Evolutionary conservation across 352 stramenopile genomes (phyloP).

Genomic region (Pythium coloratum): DNA sequence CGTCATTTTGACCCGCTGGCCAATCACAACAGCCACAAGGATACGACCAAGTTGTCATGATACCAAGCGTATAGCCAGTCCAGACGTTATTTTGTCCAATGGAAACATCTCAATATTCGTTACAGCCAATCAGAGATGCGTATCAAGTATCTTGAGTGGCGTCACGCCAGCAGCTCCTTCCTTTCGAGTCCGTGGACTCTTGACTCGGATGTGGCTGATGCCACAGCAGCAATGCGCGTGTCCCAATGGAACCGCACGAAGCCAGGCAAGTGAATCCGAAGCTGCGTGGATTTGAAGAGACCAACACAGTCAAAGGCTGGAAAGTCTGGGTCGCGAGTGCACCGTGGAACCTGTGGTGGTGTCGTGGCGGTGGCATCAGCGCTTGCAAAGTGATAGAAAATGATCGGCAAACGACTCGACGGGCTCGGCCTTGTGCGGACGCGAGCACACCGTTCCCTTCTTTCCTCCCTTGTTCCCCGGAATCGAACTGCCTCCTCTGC

Average conservation of each 20-base stretch:
- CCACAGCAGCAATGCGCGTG: not conserved
- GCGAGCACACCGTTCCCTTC: not conserved
- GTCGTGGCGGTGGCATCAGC: not conserved
- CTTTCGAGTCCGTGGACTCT: not conserved
- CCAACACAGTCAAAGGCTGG: not conserved
- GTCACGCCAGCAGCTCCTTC: constrained; percentile 9
- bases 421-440: not conserved
- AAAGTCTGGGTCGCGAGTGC: not conserved
- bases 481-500: not conserved
- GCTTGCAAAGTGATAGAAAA: not conserved
- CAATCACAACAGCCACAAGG: not conserved
- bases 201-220: constrained; percentile 1
- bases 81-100: not conserved
- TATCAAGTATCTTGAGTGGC: constrained; percentile 2
- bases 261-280: not conserved
- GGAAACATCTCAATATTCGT: not conserved
- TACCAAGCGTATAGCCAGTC: not conserved
- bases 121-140: constrained; percentile 1
- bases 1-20: not conserved
- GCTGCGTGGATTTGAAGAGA: not conserved
- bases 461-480: not conserved
- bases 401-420: not conserved
- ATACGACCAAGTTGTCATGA: not conserved
- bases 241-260: not conserved
- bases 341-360: not conserved